These are phyloP conservation scores for Apiospora marii DNA, from an alignment of 2,329 filamentous ascomycete genomes.

Conservation along the genomic window DNA sequence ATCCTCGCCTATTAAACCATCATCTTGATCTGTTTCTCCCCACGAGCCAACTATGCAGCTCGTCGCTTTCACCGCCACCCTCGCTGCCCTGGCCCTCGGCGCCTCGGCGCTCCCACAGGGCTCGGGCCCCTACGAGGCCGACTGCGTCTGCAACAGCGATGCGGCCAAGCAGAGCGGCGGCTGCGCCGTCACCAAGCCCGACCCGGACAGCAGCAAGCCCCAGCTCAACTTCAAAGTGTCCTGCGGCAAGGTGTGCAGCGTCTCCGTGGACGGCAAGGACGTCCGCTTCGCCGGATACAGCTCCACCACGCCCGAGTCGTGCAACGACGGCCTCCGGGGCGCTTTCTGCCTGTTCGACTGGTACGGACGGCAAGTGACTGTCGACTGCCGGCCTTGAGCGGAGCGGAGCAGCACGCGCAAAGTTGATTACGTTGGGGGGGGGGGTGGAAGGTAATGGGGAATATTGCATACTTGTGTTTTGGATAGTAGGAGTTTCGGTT, in stretches of 20 bases:
- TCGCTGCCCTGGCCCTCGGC: background rate
- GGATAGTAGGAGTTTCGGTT: too few relatives aligned
- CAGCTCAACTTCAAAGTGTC: background rate
- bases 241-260: background rate
- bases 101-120: background rate
- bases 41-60: background rate
- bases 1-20: background rate
- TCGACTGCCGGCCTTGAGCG: background rate
- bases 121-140: background rate
- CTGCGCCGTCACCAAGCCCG: background rate
- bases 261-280: background rate
- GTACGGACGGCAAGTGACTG: background rate
- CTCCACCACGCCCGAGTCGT: background rate
- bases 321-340: background rate
- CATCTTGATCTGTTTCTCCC: background rate
- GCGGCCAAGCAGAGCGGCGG: background rate
- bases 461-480: too few relatives aligned
- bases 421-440: too few relatives aligned
- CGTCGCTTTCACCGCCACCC: background rate
- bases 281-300: background rate
- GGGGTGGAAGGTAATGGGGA: too few relatives aligned
- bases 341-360: background rate
- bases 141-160: background rate
- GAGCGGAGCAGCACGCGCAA: too few relatives aligned
- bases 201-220: conserved; percentile 5